A percentile compares a stretch with the other conserved stretches of the same genome.
These are phyloP conservation scores for Mycogone perniciosa DNA, from an alignment of 2,329 filamentous ascomycete genomes.

Conservation along the genomic window DNA sequence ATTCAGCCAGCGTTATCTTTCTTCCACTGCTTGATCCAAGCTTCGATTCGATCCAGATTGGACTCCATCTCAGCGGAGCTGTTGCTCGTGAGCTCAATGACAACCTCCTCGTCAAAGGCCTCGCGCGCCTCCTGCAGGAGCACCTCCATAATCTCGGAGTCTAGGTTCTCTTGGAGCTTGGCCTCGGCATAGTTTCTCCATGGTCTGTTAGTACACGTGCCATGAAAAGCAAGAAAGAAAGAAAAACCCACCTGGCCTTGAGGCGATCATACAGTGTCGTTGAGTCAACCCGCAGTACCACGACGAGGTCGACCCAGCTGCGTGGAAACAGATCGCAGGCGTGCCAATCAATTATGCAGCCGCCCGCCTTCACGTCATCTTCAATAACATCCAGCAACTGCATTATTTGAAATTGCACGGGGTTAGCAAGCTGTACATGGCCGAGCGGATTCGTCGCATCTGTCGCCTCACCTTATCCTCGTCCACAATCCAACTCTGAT, in stretches of 20 bases:
- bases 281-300: slow-evolving; percentile 80
- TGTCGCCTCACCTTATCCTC: slow-evolving; percentile 71
- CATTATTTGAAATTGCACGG: not conserved
- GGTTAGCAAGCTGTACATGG: not conserved
- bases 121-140: slow-evolving; percentile 84
- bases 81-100: slow-evolving; percentile 84
- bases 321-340: slow-evolving; percentile 92
- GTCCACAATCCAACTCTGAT: slow-evolving; percentile 86
- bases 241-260: slow-evolving; percentile 52
- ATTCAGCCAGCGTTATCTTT: slow-evolving; percentile 41
- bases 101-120: slow-evolving; percentile 76
- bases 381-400: slow-evolving; percentile 86
- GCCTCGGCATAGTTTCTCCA: slow-evolving; percentile 68
- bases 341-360: slow-evolving; percentile 95
- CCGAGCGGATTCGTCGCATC: too few species aligned
- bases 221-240: not conserved
- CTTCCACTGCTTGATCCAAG: slow-evolving; percentile 81
- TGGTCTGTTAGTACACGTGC: not conserved
- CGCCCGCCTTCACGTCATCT: slow-evolving; percentile 68
- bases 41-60: slow-evolving; percentile 77
- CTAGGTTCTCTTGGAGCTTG: slow-evolving; percentile 93
- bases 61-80: slow-evolving; percentile 76
- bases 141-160: slow-evolving; percentile 96
- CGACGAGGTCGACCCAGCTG: slow-evolving; percentile 90
- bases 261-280: slow-evolving; percentile 79